Evolutionary conservation across 306 rosid genomes (phyloP), one percentile per base, ranked within the genome.

Genomic region (Mimosa bimucronata): DNA sequence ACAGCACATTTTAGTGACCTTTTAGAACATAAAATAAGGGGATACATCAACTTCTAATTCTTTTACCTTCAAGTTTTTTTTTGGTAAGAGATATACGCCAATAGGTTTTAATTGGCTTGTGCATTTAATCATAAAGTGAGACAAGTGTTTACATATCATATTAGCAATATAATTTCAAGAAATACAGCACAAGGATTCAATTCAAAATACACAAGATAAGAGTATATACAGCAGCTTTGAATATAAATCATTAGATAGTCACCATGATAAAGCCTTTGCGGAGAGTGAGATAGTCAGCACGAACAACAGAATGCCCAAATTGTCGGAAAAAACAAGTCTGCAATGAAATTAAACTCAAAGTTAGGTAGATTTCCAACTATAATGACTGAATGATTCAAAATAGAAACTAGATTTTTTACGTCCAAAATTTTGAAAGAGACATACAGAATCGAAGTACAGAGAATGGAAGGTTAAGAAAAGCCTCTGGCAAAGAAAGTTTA

Each of bases 231-330:
- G 75, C 30, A 70, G 76, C 48, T 76, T 71, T 71, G 50, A 30
- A 41, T 71, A 21, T 66, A 67, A 81, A 82, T 52, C 66, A 79
- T 34, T 41, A 25, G 74, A 42, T 71, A 58, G 62, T 38, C 29
- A 95, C 99, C 97, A 37, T 58, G 87, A 95, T 92, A 91, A 95
- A 95, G 76, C 99, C 99, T 84, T 89, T 91, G 79, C 97, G 98
- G 62, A 95, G 91, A 2, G 93, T 89, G 72, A 95, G 94, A 85
- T 95, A 95, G 74, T 95, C 99, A 42, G 96, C 90, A 79, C 85
- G 91, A 85, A 90, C 96, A 77, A 93, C 92, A 19, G 99, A 95
- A 80, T 3, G 88, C 52, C 97, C 98, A 79, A 95, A 93, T 86
- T 95, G 99, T 75, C 99, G 91, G 73, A 91, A 95, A 84, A 93